Conservation (phyloP, 371 early-diverging fungal genomes). For the Mucor racemosus region DNA sequence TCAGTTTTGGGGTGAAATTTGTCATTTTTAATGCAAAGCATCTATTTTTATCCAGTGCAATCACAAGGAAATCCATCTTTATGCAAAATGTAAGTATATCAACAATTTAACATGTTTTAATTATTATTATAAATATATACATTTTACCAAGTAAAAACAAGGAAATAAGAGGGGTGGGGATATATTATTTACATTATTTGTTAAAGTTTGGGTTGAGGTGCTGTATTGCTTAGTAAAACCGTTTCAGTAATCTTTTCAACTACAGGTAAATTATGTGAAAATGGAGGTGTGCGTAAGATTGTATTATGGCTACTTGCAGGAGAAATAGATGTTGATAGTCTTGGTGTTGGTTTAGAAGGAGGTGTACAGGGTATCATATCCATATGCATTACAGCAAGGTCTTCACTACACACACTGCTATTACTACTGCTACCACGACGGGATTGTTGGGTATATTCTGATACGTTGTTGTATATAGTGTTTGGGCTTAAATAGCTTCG, state of each 20-base stretch:
- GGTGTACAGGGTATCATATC: conserved; percentile 6
- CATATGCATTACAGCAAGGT: conserved; percentile 23
- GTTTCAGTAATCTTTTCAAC: not conserved
- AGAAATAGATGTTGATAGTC: conserved; percentile 1
- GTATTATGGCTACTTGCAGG: conserved; percentile 6
- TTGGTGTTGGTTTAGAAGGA: not conserved
- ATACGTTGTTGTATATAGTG: not conserved
- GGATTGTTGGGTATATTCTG: not conserved
- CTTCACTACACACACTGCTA: conserved; percentile 19
- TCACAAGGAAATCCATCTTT: not conserved
- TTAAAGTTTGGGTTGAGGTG: not conserved
- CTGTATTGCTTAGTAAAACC: not conserved
- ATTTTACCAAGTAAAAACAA: not conserved
- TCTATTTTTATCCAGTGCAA: not conserved
- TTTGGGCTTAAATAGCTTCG: not conserved
- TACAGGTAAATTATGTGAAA: not conserved
- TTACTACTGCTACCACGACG: conserved; percentile 8
- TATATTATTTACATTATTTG: not conserved
- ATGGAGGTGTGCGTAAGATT: not conserved
- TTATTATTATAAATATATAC: not conserved
- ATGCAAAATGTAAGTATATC: not conserved
- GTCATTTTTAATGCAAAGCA: not conserved
- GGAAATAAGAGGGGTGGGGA: not conserved
- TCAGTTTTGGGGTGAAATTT: not conserved
- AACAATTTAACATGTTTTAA: not conserved